Base-by-base conservation (phyloP, 495 filamentous ascomycete genomes). In the Penicillium antarcticum region DNA sequence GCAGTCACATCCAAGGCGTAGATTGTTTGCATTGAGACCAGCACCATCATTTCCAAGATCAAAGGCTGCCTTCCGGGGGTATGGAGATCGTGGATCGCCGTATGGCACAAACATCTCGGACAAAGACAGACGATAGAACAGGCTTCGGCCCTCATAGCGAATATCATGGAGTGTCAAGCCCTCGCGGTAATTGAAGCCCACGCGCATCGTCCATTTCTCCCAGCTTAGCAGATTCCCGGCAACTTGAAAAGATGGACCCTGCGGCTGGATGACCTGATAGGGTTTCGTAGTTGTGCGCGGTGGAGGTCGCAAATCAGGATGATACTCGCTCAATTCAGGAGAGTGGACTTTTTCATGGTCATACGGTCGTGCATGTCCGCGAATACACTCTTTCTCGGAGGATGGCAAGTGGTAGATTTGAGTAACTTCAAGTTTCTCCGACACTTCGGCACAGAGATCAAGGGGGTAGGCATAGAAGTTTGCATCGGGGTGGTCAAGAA, bases 401-500 rank as follows among this genome's bases (percentile, higher is more conserved):
- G 66, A 68, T 3, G 76, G 70, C 6, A 77, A 55, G 11, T 58
- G 49, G 23, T 71, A 65, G 29, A 79, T 62, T 24, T 70, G 66
- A 33, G 61, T 80, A 1, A 91, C 81, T 44, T 81, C 76, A 59
- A 80, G 72, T 4, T 80, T 78, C 11, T 75, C 77, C 0, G 80
- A 78, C 45, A 83, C 78, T 31, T 92, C 71, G 6, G 89, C 85
- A 1, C 84, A 48, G 72, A 90, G 49, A 85, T 85, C 41, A 5
- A 94, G 72, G 0, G 89, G 89, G 45, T 87, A 83, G 1, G 88
- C 83, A 65, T 95, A 95, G 60, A 89, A 83, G 56, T 91, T 92
- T 29, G 61, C 60, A 16, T 74, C 69, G 0, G 39, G 51, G 14
- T 65, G 42, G 10, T 60, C 53, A 3, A 55, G 14, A 1, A 62